Base-by-base conservation (phyloP, 306 rosid species). In the Rubus idaeus region DNA sequence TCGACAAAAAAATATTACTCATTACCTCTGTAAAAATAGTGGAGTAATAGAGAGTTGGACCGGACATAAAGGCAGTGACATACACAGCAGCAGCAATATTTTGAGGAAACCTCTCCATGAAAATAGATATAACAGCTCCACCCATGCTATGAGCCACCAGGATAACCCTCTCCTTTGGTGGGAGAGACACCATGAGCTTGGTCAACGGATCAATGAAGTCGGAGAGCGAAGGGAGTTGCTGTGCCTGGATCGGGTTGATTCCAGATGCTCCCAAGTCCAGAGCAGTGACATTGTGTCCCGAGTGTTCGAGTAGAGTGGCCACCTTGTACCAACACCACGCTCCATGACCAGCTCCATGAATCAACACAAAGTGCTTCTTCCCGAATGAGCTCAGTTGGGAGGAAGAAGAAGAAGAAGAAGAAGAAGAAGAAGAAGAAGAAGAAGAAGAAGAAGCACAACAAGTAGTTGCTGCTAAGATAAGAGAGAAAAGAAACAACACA, bases 301-400 rank as follows among this genome's bases (percentile, higher is more conserved):
- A 44, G 0, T 85, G 80, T 75, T 80, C 56, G 35, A 88, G 23
- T 51, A 79, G 44, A 61, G 78, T 41, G 8, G 63, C 8, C 0
- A 82, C 47, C 75, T 86, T 84, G 13, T 82, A 84, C 88, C 92
- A 88, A 56, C 86, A 82, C 88, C 91, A 86, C 0, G 80, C 87
- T 4, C 92, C 92, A 53, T 78, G 86, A 20, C 86, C 50, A 0
- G 86, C 79, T 41, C 90, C 90, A 14, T 88, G 90, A 64, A 84
- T 79, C 75, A 84, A 40, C 74, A 88, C 85, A 8, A 82, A 78
- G 16, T 80, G 87, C 17, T 50, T 50, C 55, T 50, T 50, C 55
- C 55, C 55, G 49, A 10, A 45, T 8, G 49, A 45, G 12, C 49
- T 45, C 35, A 45, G 49, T 8, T 8, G 13, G 49, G 12, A 45